Conservation (phyloP, 495 filamentous ascomycete species). For the Podospora bellae-mahoneyi region DNA sequence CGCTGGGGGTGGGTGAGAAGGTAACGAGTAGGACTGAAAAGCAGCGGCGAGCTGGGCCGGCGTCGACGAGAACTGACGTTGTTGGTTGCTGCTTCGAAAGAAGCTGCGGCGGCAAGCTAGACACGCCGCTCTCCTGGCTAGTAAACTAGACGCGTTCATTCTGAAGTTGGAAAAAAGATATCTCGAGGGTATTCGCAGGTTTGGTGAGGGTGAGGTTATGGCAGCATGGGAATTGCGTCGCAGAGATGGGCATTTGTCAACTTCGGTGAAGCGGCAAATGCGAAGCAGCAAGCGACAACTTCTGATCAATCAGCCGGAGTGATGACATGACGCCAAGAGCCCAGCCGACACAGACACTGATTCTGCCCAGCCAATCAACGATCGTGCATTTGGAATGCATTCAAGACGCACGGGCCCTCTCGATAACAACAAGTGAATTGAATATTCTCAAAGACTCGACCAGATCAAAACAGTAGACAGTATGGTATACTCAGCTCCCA, state of each 20-base stretch:
- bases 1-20: constrained; percentile 55
- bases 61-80: constrained; percentile 59
- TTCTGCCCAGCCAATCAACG: constrained; percentile 42
- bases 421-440: background rate
- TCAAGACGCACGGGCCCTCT: background rate
- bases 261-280: constrained; percentile 8
- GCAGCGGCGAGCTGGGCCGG: constrained; percentile 53
- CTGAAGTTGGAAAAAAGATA: constrained; percentile 8
- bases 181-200: background rate
- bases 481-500: background rate
- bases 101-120: constrained; percentile 40
- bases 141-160: constrained; percentile 30
- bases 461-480: background rate
- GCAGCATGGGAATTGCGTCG: constrained; percentile 11
- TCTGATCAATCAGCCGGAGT: constrained; percentile 19
- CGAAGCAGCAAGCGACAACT: constrained; percentile 10
- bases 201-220: constrained; percentile 6
- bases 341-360: constrained; percentile 35
- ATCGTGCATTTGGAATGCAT: constrained; percentile 30
- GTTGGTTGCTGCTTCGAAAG: constrained; percentile 39
- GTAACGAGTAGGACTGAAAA: constrained; percentile 71
- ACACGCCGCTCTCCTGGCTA: constrained; percentile 30
- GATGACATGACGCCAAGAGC: constrained; percentile 42
- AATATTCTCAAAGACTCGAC: background rate
- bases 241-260: constrained; percentile 11